Evolutionary conservation across 768 basidiomycete species (phyloP), one percentile per base, ranked within the genome.

Genomic region (Lanmaoa pseudosensibilis): DNA sequence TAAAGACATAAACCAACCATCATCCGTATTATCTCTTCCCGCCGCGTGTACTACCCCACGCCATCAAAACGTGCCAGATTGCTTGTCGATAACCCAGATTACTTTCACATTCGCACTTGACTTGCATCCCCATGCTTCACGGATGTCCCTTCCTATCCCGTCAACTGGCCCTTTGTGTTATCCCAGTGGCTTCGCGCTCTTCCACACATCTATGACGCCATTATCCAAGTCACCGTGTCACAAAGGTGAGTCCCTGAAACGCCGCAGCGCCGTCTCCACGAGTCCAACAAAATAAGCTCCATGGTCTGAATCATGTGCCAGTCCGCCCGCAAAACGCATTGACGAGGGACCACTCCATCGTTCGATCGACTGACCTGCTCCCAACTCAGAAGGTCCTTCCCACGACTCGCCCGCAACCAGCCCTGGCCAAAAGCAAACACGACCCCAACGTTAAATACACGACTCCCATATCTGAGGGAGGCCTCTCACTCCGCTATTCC

Each of bases 191-290:
- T 36, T 53, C 30, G 5, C 38, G 4, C 39, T 36, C 23, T 38
- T 12, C 38, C 33, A 36, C 21, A 37, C 5, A 33, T 37, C 41
- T 2, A 60, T 63, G 47, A 55, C 54, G 49, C 48, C 51, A 57
- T 43, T 0, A 16, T 36, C 11, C 40, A 56, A 39, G n/a, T 64
- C 55, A 59, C 64, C 52, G 46, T 59, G 8, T 38, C 36, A 11
- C 16, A 30, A 54, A 8, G 5, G 2, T 11, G 2, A 43, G 52
- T 55, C 65, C 59, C 66, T 65, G 65, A 58, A 51, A 65, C 65
- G 65, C 65, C 66, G 66, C 65, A 68, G 66, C 45, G 37, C 63
- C 47, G 52, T 56, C 52, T 21, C 56, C 65, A 67, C 60, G 65
- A 55, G 62, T 56, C 13, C 18, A 23, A 19, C 52, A 51, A 58